Evolutionary conservation across 805 yeast genomes (phyloP), one percentile per base, ranked within the genome.

Genomic region (Kazachstania martiniae): DNA sequence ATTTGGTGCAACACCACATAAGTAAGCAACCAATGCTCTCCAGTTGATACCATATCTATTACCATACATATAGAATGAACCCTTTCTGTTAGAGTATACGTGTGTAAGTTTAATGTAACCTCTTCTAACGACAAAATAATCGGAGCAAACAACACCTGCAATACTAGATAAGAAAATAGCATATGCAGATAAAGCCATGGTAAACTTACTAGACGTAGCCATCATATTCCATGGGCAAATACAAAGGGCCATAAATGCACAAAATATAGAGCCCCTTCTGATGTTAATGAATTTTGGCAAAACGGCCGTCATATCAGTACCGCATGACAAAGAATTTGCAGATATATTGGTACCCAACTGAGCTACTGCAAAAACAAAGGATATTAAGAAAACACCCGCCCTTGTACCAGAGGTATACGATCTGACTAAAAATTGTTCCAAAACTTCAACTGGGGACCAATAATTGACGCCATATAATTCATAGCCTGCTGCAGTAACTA

Each of bases 211-310:
- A 1, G 85, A 72, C 5, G 81, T 65, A 4, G 79, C 63, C 51
- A 77, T 63, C 50, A 84, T 68, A 46, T 82, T 70, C 94, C 94
- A 84, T 29, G 94, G 94, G 50, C 86, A 77, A 40, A 82, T 74
- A 37, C 74, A 70, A 39, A 77, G 65, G 0, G 85, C 83, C 34
- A 83, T 55, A 8, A 64, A 57, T 0, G 93, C 93, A 59, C 91
- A 80, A 31, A 85, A 57, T 53, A 70, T 78, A 3, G 84, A 77
- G 49, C 94, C 94, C 53, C 94, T 70, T 54, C 94, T 66, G 46
- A 84, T 83, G 56, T 70, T 76, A 45, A 77, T 58, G 57, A 61
- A 77, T 35, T 66, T 68, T 33, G 85, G 84, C 18, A 76, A 51
- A 35, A 77, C 49, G 1, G 83, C 78, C 4, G 83, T 67, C 63